Evolutionary conservation across 495 filamentous ascomycete genomes (phyloP), one percentile per base, ranked within the genome.

Genomic region (Penicillium simplicissimum): DNA sequence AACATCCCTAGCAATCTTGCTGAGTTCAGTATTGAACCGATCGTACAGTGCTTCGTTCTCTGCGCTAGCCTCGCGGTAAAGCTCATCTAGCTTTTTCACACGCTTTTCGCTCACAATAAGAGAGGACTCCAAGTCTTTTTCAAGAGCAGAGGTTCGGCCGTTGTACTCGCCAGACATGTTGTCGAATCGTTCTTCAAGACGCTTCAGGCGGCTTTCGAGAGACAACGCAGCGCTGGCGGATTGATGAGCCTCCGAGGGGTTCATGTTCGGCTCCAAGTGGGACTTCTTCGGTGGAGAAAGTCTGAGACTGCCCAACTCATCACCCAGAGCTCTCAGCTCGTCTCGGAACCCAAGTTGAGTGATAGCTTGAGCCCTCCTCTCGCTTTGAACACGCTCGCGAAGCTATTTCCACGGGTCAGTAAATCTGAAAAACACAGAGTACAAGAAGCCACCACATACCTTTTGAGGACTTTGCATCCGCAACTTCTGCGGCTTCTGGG

Each of bases 21-120:
- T 90, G 49, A 98, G 76, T 71, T 98, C 95, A 25, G 85, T 82
- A 65, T 97, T 97, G 79, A 97, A 97, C 63, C 88, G 90, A 64
- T 93, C 90, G 71, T 97, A 97, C 40, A 97, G 80, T 52, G 95
- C 85, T 74, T 97, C 94, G 64, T 97, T 98, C 79, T 98, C 95
- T 0, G 91, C 91, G 68, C 87, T 94, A 17, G 88, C 85, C 66
- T 96, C 90, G 60, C 92, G 90, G 75, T 96, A 95, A 37, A 96
- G 75, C 72, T 95, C 90, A 70, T 97, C 93, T 36, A 97, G 84
- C 42, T 91, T 89, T 67, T 87, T 89, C 45, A 88, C 88, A 57
- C 95, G 94, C 51, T 80, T 82, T 69, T 97, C 92, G 58, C 82
- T 86, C 3, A 89, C 84, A 37, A 85, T 78, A 6, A 96, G 80